Conservation (phyloP, 768 basidiomycete species). For the Astraeus odoratus region DNA sequence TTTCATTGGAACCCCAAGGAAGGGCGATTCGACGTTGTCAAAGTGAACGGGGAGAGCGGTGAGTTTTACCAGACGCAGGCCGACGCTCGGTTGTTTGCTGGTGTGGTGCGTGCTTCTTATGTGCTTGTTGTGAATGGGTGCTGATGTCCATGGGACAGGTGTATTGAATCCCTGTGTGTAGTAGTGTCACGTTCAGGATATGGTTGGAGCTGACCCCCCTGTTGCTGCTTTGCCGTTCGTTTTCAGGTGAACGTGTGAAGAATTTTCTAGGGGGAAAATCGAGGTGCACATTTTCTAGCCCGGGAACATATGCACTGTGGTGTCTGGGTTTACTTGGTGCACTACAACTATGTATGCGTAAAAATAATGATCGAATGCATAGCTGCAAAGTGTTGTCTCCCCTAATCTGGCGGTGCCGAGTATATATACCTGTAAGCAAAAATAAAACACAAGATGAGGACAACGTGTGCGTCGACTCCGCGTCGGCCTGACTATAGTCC, state of each 20-base stretch:
- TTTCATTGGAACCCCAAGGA: conserved; percentile 43
- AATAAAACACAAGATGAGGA: no score
- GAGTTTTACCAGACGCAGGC: conserved; percentile 42
- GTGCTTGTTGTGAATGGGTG: neutral
- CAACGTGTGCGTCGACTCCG: no score
- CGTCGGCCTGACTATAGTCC: no score
- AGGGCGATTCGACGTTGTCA: conserved; percentile 35
- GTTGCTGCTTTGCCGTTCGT: neutral
- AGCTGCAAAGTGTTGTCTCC: no score
- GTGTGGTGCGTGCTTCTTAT: conserved; percentile 32
- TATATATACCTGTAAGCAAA: no score
- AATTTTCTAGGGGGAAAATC: neutral
- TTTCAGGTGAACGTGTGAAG: neutral
- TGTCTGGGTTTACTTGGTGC: conserved; percentile 3
- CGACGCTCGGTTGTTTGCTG: conserved; percentile 35
- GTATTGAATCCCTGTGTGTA: neutral
- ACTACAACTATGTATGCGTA: conserved; percentile 1
- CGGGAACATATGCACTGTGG: no score
- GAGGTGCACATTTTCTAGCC: neutral
- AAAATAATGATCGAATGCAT: no score
- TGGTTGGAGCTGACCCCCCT: neutral
- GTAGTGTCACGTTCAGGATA: no score
- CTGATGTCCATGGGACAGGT: neutral
- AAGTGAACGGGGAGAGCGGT: conserved; percentile 35
- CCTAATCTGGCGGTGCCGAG: no score